Percentiles rank a stretch among this genome's conserved stretches.
Conservation (phyloP, 1,284 basidiomycete species). For the Pseudozyma flocculosa region DNA sequence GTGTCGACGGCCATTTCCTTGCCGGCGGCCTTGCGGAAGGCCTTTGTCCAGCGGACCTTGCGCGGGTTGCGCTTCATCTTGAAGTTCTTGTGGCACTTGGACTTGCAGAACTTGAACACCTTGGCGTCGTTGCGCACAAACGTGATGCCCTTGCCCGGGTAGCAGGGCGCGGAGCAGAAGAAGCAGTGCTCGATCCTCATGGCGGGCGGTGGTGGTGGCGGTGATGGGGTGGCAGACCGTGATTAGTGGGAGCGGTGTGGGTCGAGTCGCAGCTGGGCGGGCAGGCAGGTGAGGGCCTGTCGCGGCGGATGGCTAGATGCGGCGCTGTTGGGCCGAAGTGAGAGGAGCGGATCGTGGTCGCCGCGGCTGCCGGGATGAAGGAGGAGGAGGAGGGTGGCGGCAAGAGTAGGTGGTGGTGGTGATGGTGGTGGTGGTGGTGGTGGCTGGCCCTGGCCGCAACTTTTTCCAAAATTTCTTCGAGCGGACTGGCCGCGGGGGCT, state of each 20-base stretch:
- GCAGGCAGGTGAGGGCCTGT: not conserved
- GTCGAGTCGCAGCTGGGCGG: too few relatives aligned
- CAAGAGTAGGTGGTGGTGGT: too few relatives aligned
- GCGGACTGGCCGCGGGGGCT: too few relatives aligned
- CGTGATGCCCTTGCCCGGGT: conserved; percentile 74
- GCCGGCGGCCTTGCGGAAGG: conserved; percentile 96
- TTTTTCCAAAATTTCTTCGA: too few relatives aligned
- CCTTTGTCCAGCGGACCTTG: conserved; percentile 99
- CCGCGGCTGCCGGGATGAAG: too few relatives aligned
- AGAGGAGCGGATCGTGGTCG: too few relatives aligned
- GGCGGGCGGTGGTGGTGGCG: not conserved
- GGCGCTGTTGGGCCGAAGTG: too few relatives aligned
- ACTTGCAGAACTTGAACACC: conserved; percentile 54
- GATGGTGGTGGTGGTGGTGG: too few relatives aligned
- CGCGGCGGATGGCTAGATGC: too few relatives aligned
- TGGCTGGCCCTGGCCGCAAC: too few relatives aligned
- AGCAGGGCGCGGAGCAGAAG: conserved; percentile 84
- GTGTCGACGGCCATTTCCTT: conserved; percentile 99
- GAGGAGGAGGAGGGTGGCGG: too few relatives aligned
- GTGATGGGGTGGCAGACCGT: too few relatives aligned
- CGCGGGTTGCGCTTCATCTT: conserved; percentile 99
- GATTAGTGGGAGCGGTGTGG: not conserved
- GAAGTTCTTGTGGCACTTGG: conserved; percentile 59
- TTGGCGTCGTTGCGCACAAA: conserved; percentile 58
- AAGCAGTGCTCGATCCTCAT: conserved; percentile 61